Evolutionary conservation across 306 rosid species (phyloP), one percentile per base, ranked within the genome.

Genomic region (Morella rubra): DNA sequence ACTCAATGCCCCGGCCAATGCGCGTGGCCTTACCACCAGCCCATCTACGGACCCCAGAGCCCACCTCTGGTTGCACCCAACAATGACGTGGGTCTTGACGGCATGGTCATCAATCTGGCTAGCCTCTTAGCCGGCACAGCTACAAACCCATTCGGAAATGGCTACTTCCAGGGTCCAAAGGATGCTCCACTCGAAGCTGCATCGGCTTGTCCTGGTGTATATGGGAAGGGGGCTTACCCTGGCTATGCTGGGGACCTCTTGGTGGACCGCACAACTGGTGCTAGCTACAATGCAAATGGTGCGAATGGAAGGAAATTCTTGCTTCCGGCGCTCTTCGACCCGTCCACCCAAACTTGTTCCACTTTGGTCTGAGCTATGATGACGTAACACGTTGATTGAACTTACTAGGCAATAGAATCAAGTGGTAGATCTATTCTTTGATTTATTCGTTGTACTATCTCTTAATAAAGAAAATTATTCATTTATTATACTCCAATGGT

Each of bases 71-170:
- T 87, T 22, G 82, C 91, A 0, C 91, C 96, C 6, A 89, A 91
- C 75, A 89, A 89, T 44, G 93, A 91, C 8, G 93, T 87, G 79
- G 96, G 96, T 15, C 80, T 89, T 0, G 96, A 91, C 16, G 93
- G 91, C 0, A 86, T 91, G 85, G 78, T 87, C 4, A 85, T 89
- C 22, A 91, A 87, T 70, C 41, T 89, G 67, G 96, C 91, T 0
- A 81, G 77, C 5, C 79, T 89, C 0, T 52, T 91, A 72, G 93
- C 91, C 2, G 96, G 89, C 44, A 84, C 89, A 0, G 86, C 68
- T 0, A 85, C 93, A 1, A 89, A 89, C 64, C 91, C 93, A 0
- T 87, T 82, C 3, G 90, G 91, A 37, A 87, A 86, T 50, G 96
- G 91, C 0, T 91, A 70, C 80, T 91, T 49, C 42, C 93, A 89